These are phyloP conservation scores for Verticillium isaacii DNA, from an alignment of 2,329 filamentous ascomycete species.

Conservation along the genomic window DNA sequence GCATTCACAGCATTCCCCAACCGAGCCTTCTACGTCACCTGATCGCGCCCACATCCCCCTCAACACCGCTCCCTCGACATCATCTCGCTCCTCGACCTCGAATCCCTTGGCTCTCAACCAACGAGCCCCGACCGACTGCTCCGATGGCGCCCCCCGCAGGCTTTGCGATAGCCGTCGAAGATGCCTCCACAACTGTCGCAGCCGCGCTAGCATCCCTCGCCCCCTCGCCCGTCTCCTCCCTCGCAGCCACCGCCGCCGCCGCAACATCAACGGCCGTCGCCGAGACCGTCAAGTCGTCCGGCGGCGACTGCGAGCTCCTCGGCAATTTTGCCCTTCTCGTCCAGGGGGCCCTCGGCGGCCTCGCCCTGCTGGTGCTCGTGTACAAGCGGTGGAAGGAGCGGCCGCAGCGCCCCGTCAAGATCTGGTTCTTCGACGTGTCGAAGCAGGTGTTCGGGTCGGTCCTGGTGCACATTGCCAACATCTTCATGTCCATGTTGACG, in stretches of 20 bases:
- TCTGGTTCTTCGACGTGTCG: conserved; percentile 96
- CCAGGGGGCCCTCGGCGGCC: conserved; percentile 76
- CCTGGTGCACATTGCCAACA: conserved; percentile 85
- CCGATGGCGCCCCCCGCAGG: background rate
- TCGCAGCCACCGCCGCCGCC: conserved; percentile 20
- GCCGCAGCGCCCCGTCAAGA: conserved; percentile 86
- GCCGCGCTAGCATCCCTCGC: conserved; percentile 7
- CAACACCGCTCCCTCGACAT: conserved; percentile 3
- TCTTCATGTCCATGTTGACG: conserved; percentile 95
- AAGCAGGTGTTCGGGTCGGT: conserved; percentile 96
- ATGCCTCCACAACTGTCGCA: conserved; percentile 4
- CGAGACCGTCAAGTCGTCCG: conserved; percentile 11
- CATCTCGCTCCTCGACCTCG: background rate
- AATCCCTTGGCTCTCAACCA: background rate
- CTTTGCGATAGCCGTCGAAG: conserved; percentile 2
- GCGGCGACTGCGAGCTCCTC: conserved; percentile 67
- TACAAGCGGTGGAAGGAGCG: conserved; percentile 91
- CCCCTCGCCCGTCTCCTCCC: conserved; percentile 6
- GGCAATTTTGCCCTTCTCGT: conserved; percentile 89
- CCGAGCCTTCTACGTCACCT: background rate
- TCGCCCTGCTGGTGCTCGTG: conserved; percentile 82
- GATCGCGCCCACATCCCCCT: background rate
- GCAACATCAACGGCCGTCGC: conserved; percentile 18
- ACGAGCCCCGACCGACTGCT: background rate
- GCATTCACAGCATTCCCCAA: background rate